Evolutionary conservation across 2,329 filamentous ascomycete genomes (phyloP).

Genomic region (Penicillium sp.): DNA sequence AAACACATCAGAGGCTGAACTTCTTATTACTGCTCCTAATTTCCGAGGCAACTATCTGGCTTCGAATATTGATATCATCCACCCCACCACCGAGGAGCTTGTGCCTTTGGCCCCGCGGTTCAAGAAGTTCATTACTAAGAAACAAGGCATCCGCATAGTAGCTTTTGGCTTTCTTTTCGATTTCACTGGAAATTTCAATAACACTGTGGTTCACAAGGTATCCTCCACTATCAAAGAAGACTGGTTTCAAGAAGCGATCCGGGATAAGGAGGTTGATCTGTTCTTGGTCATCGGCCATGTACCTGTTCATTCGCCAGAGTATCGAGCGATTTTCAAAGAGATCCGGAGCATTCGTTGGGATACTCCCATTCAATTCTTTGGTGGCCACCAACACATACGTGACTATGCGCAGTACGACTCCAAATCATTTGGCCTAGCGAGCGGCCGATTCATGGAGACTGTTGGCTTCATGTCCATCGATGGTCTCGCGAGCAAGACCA

Average conservation of each 20-base stretch:
- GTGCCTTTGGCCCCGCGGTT: conserved; percentile 77
- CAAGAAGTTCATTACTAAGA: conserved; percentile 86
- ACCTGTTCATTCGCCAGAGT: conserved; percentile 75
- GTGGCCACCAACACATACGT: conserved; percentile 83
- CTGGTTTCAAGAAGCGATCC: conserved; percentile 85
- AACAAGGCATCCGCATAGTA: conserved; percentile 75
- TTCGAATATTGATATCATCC: conserved; percentile 86
- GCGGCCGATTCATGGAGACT: conserved; percentile 90
- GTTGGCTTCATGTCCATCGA: conserved; percentile 88
- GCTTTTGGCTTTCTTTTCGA: conserved; percentile 95
- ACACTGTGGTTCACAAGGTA: conserved; percentile 77
- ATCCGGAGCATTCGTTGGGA: conserved; percentile 74
- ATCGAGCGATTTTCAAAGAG: conserved; percentile 69
- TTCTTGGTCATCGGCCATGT: conserved; percentile 87
- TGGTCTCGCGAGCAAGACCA: conserved; percentile 51
- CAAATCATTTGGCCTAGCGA: conserved; percentile 74
- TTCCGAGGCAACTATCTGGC: conserved; percentile 78
- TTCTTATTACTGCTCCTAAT: conserved; percentile 73
- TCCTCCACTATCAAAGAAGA: conserved; percentile 73
- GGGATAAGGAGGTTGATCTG: conserved; percentile 73
- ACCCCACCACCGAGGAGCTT: conserved; percentile 65
- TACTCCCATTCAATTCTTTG: conserved; percentile 86
- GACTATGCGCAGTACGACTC: conserved; percentile 78
- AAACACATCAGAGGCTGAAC: conserved; percentile 73
- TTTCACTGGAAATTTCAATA: conserved; percentile 86